Evolutionary conservation across 2,329 filamentous ascomycete genomes (phyloP).

Genomic region (Aspergillus costaricaensis): DNA sequence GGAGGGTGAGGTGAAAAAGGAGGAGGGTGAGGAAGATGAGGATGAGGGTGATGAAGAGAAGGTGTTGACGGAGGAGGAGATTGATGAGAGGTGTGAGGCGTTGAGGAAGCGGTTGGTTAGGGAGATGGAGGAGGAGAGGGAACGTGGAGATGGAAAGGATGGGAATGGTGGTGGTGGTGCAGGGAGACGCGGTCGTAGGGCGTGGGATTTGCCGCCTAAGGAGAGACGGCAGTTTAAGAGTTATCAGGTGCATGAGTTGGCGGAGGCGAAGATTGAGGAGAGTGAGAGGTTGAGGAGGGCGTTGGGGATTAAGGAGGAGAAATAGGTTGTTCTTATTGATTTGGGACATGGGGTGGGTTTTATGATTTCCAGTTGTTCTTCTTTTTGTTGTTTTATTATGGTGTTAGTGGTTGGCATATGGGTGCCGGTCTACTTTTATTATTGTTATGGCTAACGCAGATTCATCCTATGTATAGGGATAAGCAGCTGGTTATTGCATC

Average conservation of each 20-base stretch:
- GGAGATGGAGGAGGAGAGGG: constrained; percentile 44
- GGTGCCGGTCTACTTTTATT: too few species aligned
- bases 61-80: constrained; percentile 57
- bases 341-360: not conserved
- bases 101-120: constrained; percentile 49
- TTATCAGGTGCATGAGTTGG: constrained; percentile 94
- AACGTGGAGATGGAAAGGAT: not conserved
- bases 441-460: too few species aligned
- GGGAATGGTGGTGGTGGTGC: constrained; percentile 10
- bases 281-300: constrained; percentile 84
- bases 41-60: constrained; percentile 56
- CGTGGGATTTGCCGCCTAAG: constrained; percentile 23
- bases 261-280: constrained; percentile 94
- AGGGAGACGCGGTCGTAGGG: constrained; percentile 27
- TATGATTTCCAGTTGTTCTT: too few species aligned
- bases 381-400: not conserved
- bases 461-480: too few species aligned
- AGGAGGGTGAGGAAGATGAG: constrained; percentile 30
- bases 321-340: not conserved
- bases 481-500: constrained; percentile 1
- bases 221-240: constrained; percentile 67
- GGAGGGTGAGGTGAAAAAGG: constrained; percentile 6
- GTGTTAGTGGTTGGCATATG: not conserved
- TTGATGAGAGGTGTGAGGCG: constrained; percentile 46
- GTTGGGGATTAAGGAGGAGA: constrained; percentile 79